Base-by-base conservation (phyloP, 164 flowering plant species). In the Dillenia suffruticosa region DNA sequence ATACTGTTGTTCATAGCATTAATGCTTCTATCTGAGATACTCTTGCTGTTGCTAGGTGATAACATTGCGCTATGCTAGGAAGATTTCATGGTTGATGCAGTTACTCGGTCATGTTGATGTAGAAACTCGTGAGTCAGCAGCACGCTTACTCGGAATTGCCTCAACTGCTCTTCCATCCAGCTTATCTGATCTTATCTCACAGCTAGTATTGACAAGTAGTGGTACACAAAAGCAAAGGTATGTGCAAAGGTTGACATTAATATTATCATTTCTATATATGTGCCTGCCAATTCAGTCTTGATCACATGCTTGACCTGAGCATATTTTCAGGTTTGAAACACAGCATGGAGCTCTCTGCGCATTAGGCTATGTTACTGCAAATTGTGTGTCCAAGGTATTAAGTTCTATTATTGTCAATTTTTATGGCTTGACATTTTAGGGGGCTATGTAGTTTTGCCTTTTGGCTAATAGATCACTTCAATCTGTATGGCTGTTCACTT, bases 121-220 rank as follows among this genome's bases (percentile, higher is more conserved):
- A 44, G 89, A 84, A 63, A 89, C 99, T 49, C 94, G 99, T 68
- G 96, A 94, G 76, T 85, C 96, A 75, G 76, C 82, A 8, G 85
- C 92, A 51, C 92, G 93, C 44, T 77, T 94, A 74, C 88, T 89
- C 59, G 99, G 99, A 59, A 78, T 94, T 45, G 89, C 96, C 59
- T 86, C 92, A 57, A 82, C 84, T 69, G 76, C 84, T 63, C 92
- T 85, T 68, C 79, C 96, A n/a, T 60, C 86, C 55, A 76, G 56
- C 54, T 72, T 83, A 46, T 74, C 84, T 77, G 79, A 70, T 62
- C 78, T 91, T 67, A 78, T 89, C 51, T 60, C 63, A 51, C 96
- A 89, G 64, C 77, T 91, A 52, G 61, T 77, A 53, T 67, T 87
- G 49, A 61, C 80, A 49, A 64, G 83, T 54, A 61, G 72, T 68